Conservation (phyloP, 352 stramenopile species). For the Plasmopara viticola region DNA sequence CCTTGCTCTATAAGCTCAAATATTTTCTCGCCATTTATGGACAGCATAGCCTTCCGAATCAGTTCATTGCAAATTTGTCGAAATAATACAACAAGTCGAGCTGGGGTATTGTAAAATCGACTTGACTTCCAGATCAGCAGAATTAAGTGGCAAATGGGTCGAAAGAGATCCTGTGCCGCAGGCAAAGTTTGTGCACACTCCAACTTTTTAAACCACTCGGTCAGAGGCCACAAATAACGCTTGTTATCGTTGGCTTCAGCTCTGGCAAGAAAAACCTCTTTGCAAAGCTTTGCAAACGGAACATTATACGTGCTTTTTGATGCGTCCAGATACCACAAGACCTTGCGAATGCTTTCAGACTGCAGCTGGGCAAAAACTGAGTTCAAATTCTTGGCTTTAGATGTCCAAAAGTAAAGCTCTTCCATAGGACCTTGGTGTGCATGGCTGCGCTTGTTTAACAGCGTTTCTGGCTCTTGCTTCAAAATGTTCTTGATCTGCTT, state of each 20-base stretch:
- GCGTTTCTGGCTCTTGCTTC: conserved; percentile 80
- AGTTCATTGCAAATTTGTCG: conserved; percentile 88
- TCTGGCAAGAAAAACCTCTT: conserved; percentile 85
- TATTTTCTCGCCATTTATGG: conserved; percentile 66
- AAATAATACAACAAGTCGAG: conserved; percentile 82
- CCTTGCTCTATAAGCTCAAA: conserved; percentile 80
- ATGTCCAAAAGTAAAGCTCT: conserved; percentile 86
- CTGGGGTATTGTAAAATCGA: conserved; percentile 88
- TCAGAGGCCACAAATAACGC: conserved; percentile 77
- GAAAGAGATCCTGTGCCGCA: conserved; percentile 67
- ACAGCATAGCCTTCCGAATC: conserved; percentile 64
- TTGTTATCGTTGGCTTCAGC: conserved; percentile 85
- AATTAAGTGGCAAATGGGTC: conserved; percentile 82
- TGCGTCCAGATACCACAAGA: conserved; percentile 84
- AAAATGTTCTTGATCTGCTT: conserved; percentile 93
- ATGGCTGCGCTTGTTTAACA: conserved; percentile 47
- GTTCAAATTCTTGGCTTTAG: conserved; percentile 84
- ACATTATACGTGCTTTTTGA: conserved; percentile 89
- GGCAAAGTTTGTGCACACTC: conserved; percentile 33
- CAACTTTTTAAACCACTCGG: conserved; percentile 52
- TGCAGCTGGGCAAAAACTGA: conserved; percentile 89
- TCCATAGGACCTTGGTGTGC: conserved; percentile 74
- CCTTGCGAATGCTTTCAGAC: conserved; percentile 74
- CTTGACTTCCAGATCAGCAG: conserved; percentile 89
- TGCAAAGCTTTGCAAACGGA: conserved; percentile 90